These are phyloP conservation scores for Pisolithus marmoratus DNA, from an alignment of 768 basidiomycete genomes.

Conservation along the genomic window DNA sequence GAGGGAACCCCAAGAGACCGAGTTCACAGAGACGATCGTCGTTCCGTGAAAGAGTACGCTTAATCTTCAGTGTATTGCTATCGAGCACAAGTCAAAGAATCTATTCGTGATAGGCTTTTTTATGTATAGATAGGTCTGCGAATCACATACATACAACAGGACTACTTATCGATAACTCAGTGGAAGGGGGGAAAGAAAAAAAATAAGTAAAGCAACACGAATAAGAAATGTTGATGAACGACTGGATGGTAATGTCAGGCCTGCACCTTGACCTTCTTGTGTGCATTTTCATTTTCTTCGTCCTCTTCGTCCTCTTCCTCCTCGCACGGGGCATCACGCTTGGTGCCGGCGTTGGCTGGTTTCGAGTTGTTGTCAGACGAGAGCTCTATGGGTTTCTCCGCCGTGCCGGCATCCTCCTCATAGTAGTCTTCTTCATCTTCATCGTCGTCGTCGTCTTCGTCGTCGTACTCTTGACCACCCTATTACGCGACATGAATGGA, in stretches of 20 bases:
- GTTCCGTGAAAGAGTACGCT: slow-evolving; percentile 52
- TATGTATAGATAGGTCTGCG: no score
- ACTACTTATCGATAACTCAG: not conserved
- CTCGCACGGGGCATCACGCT: slow-evolving; percentile 15
- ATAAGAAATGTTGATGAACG: not conserved
- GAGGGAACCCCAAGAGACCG: slow-evolving; percentile 29
- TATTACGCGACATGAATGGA: no score
- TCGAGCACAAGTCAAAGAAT: not conserved
- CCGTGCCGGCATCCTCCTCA: slow-evolving; percentile 4
- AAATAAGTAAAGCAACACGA: not conserved
- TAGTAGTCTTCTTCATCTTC: slow-evolving; percentile 21
- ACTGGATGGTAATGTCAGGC: not conserved
- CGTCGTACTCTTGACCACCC: slow-evolving; percentile 3
- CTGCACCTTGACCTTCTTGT: slow-evolving; percentile 25
- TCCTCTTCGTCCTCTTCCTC: slow-evolving; percentile 7
- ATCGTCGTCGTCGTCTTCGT: slow-evolving; percentile 10
- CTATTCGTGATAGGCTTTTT: not conserved
- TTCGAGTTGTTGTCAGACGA: not conserved
- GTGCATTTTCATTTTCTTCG: slow-evolving; percentile 4
- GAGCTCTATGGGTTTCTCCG: slow-evolving; percentile 3
- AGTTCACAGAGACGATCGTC: slow-evolving; percentile 56
- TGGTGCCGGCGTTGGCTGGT: slow-evolving; percentile 12
- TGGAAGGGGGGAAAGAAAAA: not conserved
- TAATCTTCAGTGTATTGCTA: not conserved
- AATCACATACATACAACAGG: no score